These are phyloP conservation scores for Camillea tinctor DNA, from an alignment of 2,329 filamentous ascomycete genomes.

Conservation along the genomic window DNA sequence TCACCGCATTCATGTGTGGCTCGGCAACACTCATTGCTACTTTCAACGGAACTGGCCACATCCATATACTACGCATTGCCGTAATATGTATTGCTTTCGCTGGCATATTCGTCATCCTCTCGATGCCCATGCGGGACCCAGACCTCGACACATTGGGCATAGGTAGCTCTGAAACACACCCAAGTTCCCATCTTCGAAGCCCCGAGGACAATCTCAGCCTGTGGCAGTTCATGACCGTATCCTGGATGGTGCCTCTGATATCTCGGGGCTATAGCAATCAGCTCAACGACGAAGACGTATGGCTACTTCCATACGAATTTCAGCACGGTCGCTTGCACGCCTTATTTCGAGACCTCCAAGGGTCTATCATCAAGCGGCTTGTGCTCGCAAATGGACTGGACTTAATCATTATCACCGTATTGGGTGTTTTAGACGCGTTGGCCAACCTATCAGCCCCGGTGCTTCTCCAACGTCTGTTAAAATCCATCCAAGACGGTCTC, in stretches of 20 bases:
- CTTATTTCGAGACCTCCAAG: slow-evolving; percentile 69
- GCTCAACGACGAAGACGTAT: slow-evolving; percentile 77
- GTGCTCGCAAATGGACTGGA: slow-evolving; percentile 78
- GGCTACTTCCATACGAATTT: slow-evolving; percentile 76
- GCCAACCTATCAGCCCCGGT: slow-evolving; percentile 61
- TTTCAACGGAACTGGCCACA: slow-evolving; percentile 32
- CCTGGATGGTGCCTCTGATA: slow-evolving; percentile 78
- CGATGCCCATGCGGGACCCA: slow-evolving; percentile 70
- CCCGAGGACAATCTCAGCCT: slow-evolving; percentile 77
- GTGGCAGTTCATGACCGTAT: slow-evolving; percentile 83
- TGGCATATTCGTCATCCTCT: slow-evolving; percentile 54
- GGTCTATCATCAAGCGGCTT: slow-evolving; percentile 69
- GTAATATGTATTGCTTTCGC: slow-evolving; percentile 41
- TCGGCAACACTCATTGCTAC: slow-evolving; percentile 24
- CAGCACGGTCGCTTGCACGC: slow-evolving; percentile 75
- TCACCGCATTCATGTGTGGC: slow-evolving; percentile 33
- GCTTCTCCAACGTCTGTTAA: slow-evolving; percentile 69
- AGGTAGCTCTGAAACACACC: slow-evolving; percentile 52
- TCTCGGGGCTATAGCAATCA: slow-evolving; percentile 61
- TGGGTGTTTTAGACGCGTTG: slow-evolving; percentile 63
- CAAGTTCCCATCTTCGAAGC: slow-evolving; percentile 61
- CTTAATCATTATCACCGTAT: slow-evolving; percentile 62
- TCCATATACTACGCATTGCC: slow-evolving; percentile 33
- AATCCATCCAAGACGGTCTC: slow-evolving; percentile 58
- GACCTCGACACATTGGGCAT: slow-evolving; percentile 54